Evolutionary conservation across 169 alveolate genomes (phyloP).

Genomic region (Eimeria sp.): DNA sequence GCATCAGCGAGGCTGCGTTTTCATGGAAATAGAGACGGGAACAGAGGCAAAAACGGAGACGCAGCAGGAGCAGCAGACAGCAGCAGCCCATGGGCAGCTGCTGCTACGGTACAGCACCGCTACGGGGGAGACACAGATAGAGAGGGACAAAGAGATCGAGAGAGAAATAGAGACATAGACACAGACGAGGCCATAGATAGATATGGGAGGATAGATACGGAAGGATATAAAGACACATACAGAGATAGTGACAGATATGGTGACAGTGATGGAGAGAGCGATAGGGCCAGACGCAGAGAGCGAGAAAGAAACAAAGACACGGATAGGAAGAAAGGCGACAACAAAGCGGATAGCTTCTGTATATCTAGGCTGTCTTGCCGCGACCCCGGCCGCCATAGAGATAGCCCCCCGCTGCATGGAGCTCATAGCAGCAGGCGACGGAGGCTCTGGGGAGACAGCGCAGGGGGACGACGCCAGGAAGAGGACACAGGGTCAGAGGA

Average conservation of each 20-base stretch:
- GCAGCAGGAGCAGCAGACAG: neutral
- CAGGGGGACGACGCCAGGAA: neutral
- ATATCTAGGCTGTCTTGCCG: neutral
- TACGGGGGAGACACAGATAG: neutral
- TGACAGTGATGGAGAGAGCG: neutral
- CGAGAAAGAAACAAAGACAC: neutral
- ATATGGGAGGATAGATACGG: neutral
- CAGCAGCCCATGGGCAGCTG: neutral
- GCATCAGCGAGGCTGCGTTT: neutral
- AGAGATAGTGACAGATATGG: neutral
- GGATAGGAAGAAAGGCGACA: neutral
- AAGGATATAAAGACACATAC: neutral
- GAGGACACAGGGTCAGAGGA: neutral
- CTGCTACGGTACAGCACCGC: neutral
- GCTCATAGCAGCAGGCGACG: neutral
- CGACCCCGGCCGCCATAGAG: constrained; percentile 14
- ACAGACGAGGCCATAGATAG: neutral
- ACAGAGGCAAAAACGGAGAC: neutral
- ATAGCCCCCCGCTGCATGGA: neutral
- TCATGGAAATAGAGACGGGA: neutral
- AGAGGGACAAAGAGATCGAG: neutral
- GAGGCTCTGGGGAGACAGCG: neutral
- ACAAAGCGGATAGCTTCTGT: neutral
- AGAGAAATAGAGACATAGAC: neutral
- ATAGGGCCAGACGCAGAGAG: neutral